A percentile compares a stretch with the other conserved stretches of the same genome.
phyloP scores from a whole-genome alignment of 2,329 filamentous ascomycete species.

The Fusarium protoensiforme region DNA sequence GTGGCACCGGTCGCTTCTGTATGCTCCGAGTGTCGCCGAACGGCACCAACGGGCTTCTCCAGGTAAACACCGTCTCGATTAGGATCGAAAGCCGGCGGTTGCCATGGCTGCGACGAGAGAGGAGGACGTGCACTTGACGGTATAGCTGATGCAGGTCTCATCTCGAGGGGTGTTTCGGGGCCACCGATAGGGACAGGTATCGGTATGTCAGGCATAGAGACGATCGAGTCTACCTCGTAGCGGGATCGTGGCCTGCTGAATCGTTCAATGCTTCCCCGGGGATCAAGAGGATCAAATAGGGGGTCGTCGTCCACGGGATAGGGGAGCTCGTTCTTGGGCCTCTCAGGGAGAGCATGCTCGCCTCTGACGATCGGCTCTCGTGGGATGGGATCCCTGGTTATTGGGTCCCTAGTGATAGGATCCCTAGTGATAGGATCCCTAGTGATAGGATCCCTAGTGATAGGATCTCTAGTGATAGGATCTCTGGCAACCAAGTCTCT shows the following conservation, averaged over 20 bases:
- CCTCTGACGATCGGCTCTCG: constrained; percentile 15
- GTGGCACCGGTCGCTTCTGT: constrained; percentile 45
- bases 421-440: constrained; percentile 13
- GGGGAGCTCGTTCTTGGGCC: constrained; percentile 45
- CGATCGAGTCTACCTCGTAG: constrained; percentile 29
- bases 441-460: neutral
- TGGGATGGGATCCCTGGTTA: neutral
- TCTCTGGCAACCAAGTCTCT: constrained; percentile 23
- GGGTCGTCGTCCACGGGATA: constrained; percentile 53
- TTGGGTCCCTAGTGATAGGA: constrained; percentile 32
- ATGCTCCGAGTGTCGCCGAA: constrained; percentile 64
- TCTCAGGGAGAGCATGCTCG: constrained; percentile 32
- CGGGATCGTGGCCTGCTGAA: constrained; percentile 30
- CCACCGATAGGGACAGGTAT: constrained; percentile 35
- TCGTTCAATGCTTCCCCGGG: constrained; percentile 30
- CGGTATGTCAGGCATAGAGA: constrained; percentile 43
- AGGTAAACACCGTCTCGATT: constrained; percentile 46
- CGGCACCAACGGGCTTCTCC: constrained; percentile 58
- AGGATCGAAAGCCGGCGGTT: constrained; percentile 59
- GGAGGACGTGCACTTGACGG: constrained; percentile 32
- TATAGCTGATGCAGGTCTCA: constrained; percentile 38
- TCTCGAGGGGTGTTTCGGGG: constrained; percentile 37
- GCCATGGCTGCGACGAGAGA: constrained; percentile 53
- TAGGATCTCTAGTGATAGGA: constrained; percentile 28
- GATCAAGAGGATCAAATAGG: constrained; percentile 37